Evolutionary conservation across 208 protist species (phyloP).

Genomic region (Wallacemonas sp.): DNA sequence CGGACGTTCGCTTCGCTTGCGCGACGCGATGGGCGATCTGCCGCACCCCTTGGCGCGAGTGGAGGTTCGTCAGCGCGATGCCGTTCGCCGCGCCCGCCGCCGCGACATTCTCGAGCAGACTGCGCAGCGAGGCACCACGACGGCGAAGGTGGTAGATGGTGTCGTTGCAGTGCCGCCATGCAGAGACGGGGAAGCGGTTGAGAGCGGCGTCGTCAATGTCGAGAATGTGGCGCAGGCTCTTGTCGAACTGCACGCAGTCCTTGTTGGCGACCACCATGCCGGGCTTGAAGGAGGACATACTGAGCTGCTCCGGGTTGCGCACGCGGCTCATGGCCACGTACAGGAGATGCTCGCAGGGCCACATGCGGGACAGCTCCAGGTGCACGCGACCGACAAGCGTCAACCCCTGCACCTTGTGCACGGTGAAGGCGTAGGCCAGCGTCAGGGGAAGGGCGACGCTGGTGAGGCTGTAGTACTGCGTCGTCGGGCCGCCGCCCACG

Average conservation of each 20-base stretch:
- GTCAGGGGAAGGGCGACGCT: constrained; percentile 75
- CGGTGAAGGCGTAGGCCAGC: constrained; percentile 90
- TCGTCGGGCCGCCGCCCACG: constrained; percentile 71
- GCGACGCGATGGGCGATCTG: background rate
- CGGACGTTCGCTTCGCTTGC: background rate
- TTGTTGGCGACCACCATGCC: constrained; percentile 84
- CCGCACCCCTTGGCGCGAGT: background rate
- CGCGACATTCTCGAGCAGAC: constrained; percentile 48
- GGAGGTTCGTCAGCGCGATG: background rate
- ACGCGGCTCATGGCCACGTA: constrained; percentile 92
- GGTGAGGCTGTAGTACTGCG: constrained; percentile 79
- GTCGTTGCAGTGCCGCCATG: constrained; percentile 89
- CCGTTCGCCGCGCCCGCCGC: constrained; percentile 21
- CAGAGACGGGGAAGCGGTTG: constrained; percentile 58
- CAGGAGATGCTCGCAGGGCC: constrained; percentile 87
- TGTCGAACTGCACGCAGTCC: constrained; percentile 78
- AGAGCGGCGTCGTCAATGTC: constrained; percentile 44
- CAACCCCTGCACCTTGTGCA: constrained; percentile 91
- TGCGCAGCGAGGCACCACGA: constrained; percentile 61
- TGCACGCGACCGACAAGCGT: constrained; percentile 86
- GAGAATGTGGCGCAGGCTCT: constrained; percentile 35
- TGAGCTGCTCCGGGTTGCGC: constrained; percentile 88
- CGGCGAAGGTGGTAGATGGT: constrained; percentile 83
- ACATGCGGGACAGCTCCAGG: constrained; percentile 89
- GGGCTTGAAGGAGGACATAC: constrained; percentile 71